These are phyloP conservation scores for Penicillium fuscoglaucum DNA, from an alignment of 2,329 filamentous ascomycete genomes.

Conservation along the genomic window DNA sequence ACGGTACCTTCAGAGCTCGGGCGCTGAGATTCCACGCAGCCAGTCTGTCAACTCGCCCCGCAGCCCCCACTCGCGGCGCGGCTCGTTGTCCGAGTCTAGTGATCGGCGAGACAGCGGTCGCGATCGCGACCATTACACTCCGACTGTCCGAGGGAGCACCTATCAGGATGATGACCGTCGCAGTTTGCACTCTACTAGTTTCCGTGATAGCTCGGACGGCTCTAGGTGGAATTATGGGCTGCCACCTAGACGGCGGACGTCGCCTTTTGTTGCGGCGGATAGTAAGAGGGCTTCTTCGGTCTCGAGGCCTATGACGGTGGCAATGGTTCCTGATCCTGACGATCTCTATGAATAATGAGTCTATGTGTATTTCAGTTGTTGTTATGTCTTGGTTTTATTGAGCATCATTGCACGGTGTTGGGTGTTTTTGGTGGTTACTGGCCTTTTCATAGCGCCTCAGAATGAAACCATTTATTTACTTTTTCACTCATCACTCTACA, in stretches of 20 bases:
- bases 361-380: background rate
- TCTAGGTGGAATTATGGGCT: slow-evolving; percentile 14
- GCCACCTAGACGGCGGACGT: slow-evolving; percentile 17
- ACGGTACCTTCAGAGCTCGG: slow-evolving; percentile 28
- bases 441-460: background rate
- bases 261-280: slow-evolving; percentile 21
- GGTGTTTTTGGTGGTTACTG: background rate
- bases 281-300: slow-evolving; percentile 22
- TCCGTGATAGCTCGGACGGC: slow-evolving; percentile 14
- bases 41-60: slow-evolving; percentile 19
- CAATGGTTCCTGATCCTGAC: slow-evolving; percentile 41
- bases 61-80: slow-evolving; percentile 7
- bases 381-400: background rate
- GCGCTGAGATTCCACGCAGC: slow-evolving; percentile 11
- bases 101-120: slow-evolving; percentile 9
- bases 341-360: slow-evolving; percentile 36
- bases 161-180: slow-evolving; percentile 17
- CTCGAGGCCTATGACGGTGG: slow-evolving; percentile 32
- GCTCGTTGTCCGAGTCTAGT: slow-evolving; percentile 15
- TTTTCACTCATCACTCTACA: background rate
- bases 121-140: background rate
- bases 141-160: background rate
- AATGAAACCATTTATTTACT: background rate
- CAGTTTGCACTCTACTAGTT: slow-evolving; percentile 14
- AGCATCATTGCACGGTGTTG: slow-evolving; percentile 8